phyloP scores from a whole-genome alignment of 768 basidiomycete species.

The Termitomyces sp. region DNA sequence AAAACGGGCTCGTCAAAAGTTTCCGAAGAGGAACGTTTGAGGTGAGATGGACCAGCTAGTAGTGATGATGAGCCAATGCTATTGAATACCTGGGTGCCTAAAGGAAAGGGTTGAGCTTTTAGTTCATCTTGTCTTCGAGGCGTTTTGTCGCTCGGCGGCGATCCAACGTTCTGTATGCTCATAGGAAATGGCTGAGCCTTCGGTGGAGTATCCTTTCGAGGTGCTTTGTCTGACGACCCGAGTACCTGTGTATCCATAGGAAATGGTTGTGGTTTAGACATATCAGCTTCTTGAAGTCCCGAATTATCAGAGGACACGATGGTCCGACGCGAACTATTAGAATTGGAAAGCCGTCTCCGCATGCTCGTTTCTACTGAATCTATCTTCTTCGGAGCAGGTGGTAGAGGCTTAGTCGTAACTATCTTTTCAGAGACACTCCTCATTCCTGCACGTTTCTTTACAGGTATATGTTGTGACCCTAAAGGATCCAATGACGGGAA shows the following conservation, averaged over 20 bases:
- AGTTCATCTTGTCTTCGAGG: not conserved
- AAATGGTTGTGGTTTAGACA: conserved; percentile 27
- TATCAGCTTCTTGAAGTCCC: not conserved
- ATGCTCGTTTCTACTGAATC: not conserved
- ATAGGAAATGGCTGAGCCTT: conserved; percentile 40
- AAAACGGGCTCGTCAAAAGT: conserved; percentile 21
- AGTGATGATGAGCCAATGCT: conserved; percentile 23
- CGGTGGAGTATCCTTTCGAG: not conserved
- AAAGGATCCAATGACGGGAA: conserved; percentile 2
- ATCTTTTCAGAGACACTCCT: conserved; percentile 6
- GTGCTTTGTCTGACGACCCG: conserved; percentile 8
- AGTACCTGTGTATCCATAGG: conserved; percentile 45
- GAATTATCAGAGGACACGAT: conserved; percentile 4
- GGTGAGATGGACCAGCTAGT: conserved; percentile 10
- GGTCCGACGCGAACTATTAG: not conserved
- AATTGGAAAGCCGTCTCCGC: not conserved
- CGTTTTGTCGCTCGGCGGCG: not conserved
- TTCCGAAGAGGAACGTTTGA: conserved; percentile 22
- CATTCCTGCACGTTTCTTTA: conserved; percentile 1
- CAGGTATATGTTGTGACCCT: not conserved
- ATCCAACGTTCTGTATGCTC: conserved; percentile 36
- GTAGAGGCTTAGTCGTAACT: not conserved
- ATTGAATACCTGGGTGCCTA: conserved; percentile 40
- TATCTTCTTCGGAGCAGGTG: not conserved
- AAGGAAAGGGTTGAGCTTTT: conserved; percentile 35